Conservation (phyloP, 2,329 filamentous ascomycete species). For the Penicillium sp. region DNA sequence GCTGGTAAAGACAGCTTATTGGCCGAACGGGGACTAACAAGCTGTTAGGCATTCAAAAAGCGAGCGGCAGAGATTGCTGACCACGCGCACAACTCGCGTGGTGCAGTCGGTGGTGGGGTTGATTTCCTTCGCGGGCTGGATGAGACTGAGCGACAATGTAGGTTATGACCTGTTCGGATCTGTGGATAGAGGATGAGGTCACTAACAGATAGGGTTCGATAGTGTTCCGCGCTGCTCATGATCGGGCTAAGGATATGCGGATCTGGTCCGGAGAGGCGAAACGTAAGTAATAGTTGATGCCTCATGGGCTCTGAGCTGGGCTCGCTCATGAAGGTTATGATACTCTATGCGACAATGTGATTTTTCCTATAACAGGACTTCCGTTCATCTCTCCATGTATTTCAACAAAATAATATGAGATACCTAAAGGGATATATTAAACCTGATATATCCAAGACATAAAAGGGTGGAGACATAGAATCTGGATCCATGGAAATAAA, state of each 20-base stretch:
- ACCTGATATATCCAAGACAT: neutral
- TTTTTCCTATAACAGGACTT: no score
- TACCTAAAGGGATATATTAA: neutral
- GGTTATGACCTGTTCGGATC: constrained; percentile 10
- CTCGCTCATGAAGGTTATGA: constrained; percentile 19
- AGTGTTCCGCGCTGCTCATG: constrained; percentile 72
- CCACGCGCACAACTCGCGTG: constrained; percentile 80
- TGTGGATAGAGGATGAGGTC: neutral
- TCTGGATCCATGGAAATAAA: neutral
- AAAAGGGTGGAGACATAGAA: neutral
- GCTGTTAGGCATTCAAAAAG: constrained; percentile 69
- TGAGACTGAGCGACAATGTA: constrained; percentile 75
- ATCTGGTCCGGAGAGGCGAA: constrained; percentile 67
- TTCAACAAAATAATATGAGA: no score
- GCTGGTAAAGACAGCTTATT: neutral
- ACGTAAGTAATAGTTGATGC: constrained; percentile 35
- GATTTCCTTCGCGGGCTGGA: constrained; percentile 88
- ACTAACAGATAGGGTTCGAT: constrained; percentile 17
- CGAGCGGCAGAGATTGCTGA: constrained; percentile 80
- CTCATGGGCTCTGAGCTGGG: constrained; percentile 25
- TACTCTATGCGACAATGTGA: neutral
- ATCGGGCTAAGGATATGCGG: constrained; percentile 67
- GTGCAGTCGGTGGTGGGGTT: constrained; percentile 63
- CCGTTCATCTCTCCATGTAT: no score
- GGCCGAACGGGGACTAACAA: neutral